Percentiles rank a stretch among this genome's conserved stretches.
phyloP scores from a whole-genome alignment of 768 basidiomycete species.

The Solioccasus polychromus region DNA sequence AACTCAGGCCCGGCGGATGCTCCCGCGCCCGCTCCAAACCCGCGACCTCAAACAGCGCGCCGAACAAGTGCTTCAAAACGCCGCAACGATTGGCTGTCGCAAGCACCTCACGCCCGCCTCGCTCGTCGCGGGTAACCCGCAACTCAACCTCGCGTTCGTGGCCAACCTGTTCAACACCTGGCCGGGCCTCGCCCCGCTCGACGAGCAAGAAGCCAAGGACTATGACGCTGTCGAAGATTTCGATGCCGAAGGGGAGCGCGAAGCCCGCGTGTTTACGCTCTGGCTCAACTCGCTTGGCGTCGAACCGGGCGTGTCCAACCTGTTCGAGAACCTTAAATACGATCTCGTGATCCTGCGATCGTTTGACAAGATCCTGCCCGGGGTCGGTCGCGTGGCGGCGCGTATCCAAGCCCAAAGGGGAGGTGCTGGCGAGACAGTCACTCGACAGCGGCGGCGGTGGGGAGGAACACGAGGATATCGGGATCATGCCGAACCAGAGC shows the following conservation, averaged over 20 bases:
- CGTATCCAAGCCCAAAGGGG: slow-evolving; percentile 85
- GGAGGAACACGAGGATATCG: slow-evolving; percentile 79
- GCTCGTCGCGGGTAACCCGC: slow-evolving; percentile 91
- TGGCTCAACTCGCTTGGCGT: slow-evolving; percentile 98
- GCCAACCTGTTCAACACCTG: slow-evolving; percentile 98
- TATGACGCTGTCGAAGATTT: slow-evolving; percentile 93
- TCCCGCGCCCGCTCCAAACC: slow-evolving; percentile 90
- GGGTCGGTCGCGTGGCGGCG: slow-evolving; percentile 92
- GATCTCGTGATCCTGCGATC: slow-evolving; percentile 91
- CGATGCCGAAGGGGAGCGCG: slow-evolving; percentile 97
- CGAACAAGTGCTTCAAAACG: slow-evolving; percentile 92
- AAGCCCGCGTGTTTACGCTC: slow-evolving; percentile 95
- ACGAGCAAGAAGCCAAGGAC: slow-evolving; percentile 90
- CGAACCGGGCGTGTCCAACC: slow-evolving; percentile 92
- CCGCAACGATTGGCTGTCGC: slow-evolving; percentile 88
- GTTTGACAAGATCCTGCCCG: slow-evolving; percentile 93
- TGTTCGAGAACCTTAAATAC: slow-evolving; percentile 95
- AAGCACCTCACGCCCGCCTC: slow-evolving; percentile 94
- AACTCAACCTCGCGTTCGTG: slow-evolving; percentile 96
- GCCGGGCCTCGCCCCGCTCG: slow-evolving; percentile 91
- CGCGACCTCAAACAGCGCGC: slow-evolving; percentile 79
- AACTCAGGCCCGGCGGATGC: slow-evolving; percentile 92
- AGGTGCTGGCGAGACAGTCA: slow-evolving; percentile 38
- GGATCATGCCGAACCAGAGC: slow-evolving; percentile 79
- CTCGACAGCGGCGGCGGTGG: too few species aligned